These are phyloP conservation scores for Tylopilus plumbeoviolaceoides DNA, from an alignment of 768 basidiomycete genomes.

Conservation along the genomic window DNA sequence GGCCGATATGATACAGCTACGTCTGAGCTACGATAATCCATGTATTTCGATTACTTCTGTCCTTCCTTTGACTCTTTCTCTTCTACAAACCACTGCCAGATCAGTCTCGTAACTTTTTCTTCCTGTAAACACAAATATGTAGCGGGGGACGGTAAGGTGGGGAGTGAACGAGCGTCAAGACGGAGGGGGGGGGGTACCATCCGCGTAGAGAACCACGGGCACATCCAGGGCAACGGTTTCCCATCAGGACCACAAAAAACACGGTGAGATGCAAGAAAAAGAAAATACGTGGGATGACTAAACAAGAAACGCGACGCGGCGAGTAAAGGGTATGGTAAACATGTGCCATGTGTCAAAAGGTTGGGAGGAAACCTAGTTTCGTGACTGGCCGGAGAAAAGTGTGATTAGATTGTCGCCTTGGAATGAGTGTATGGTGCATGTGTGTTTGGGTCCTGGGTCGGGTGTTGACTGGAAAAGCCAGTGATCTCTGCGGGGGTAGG, in stretches of 20 bases:
- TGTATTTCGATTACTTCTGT: constrained; percentile 33
- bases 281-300: constrained; percentile 19
- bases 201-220: constrained; percentile 13
- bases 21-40: constrained; percentile 19
- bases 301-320: constrained; percentile 29
- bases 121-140: constrained; percentile 22
- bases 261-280: constrained; percentile 20
- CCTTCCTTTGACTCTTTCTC: constrained; percentile 21
- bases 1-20: constrained; percentile 30
- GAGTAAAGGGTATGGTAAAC: constrained; percentile 31
- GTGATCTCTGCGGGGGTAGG: constrained; percentile 11
- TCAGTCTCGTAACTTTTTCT: constrained; percentile 21
- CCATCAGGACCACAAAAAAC: constrained; percentile 20
- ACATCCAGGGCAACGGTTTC: constrained; percentile 18
- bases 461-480: constrained; percentile 8
- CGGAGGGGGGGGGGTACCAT: constrained; percentile 5
- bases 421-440: constrained; percentile 17
- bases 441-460: constrained; percentile 12
- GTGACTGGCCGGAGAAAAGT: constrained; percentile 16
- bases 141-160: constrained; percentile 1
- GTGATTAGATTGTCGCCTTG: constrained; percentile 27
- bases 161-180: constrained; percentile 11
- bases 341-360: constrained; percentile 17
- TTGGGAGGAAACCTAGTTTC: constrained; percentile 16
- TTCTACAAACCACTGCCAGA: constrained; percentile 28